Percentiles rank a stretch among this genome's conserved stretches.
phyloP scores from a whole-genome alignment of 1,284 basidiomycete species.

The Irpex sp. region DNA sequence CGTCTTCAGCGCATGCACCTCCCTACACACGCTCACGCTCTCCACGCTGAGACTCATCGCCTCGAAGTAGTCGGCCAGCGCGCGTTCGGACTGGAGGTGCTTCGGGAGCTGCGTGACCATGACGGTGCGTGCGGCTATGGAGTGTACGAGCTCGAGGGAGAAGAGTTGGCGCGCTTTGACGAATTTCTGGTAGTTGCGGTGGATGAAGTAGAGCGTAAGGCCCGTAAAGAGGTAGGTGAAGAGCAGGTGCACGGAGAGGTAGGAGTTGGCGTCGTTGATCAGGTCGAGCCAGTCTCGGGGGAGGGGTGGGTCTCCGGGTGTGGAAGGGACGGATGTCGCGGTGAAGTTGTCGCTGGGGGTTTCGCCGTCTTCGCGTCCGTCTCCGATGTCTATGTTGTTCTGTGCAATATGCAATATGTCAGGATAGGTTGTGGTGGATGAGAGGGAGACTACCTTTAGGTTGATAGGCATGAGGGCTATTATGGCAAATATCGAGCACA shows the following conservation, averaged over 20 bases:
- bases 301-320: slow-evolving; percentile 23
- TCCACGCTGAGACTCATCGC: slow-evolving; percentile 78
- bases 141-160: slow-evolving; percentile 90
- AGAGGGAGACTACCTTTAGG: slow-evolving; percentile 57
- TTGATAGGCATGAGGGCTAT: slow-evolving; percentile 88
- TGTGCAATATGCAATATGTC: slow-evolving; percentile 29
- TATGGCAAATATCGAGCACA: slow-evolving; percentile 80
- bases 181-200: slow-evolving; percentile 88
- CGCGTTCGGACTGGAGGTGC: slow-evolving; percentile 80
- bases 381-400: slow-evolving; percentile 71
- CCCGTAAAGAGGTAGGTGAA: slow-evolving; percentile 94
- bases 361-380: slow-evolving; percentile 53
- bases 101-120: slow-evolving; percentile 82
- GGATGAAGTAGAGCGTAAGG: slow-evolving; percentile 81
- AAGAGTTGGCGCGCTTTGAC: slow-evolving; percentile 92
- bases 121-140: slow-evolving; percentile 90
- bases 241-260: slow-evolving; percentile 82
- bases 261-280: slow-evolving; percentile 82
- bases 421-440: not conserved
- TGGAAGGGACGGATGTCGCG: slow-evolving; percentile 6
- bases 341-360: slow-evolving; percentile 25
- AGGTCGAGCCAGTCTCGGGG: slow-evolving; percentile 76
- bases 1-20: slow-evolving; percentile 71
- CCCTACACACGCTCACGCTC: slow-evolving; percentile 86
- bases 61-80: slow-evolving; percentile 93